Evolutionary conservation across 2,329 filamentous ascomycete species (phyloP), one percentile per base, ranked within the genome.

Genomic region (Coleophoma eucalyptorum): DNA sequence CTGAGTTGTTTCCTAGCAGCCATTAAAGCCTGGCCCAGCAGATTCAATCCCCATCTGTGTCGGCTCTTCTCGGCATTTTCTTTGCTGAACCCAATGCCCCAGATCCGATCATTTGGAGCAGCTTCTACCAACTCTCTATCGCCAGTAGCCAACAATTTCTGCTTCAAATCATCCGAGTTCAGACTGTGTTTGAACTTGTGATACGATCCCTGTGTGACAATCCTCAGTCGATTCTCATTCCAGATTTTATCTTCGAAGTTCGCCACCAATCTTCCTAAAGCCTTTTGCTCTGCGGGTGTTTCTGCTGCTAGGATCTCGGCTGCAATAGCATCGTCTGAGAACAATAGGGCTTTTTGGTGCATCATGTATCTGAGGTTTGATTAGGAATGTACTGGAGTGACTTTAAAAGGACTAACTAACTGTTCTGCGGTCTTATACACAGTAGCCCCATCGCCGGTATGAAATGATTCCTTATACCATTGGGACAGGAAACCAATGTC

Each of bases 21-120:
- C 79, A 80, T 81, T 63, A 88, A 64, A 20, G 77, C 81, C 67
- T 79, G 79, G 0, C 84, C 85, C 43, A 89, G 64, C 51, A 87
- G 61, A 66, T 89, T 89, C 67, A 77, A 51, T 0, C 85, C 85
- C 86, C 84, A 89, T 3, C 65, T 57, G 16, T 67, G 62, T 44
- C 75, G 72, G 46, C 74, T 72, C 2, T 21, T 55, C 50, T 68
- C 71, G 3, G 83, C 83, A 59, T 75, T 68, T 16, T 67, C 69
- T 7, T 74, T 77, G 2, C 60, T 68, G 58, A 80, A 86, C 5
- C 86, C 85, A 43, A 89, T 70, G 1, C 84, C 85, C 86, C 84
- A 89, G 49, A 87, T 77, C 5, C 72, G 62, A 68, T 89, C 84
- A 51, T 65, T 72, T 11, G 83, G 79, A 51, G 76, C 76, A 32